A percentile compares a stretch with the other conserved stretches of the same genome.
Conservation (phyloP, 2,329 filamentous ascomycete species). For the Fusarium ambrosium region DNA sequence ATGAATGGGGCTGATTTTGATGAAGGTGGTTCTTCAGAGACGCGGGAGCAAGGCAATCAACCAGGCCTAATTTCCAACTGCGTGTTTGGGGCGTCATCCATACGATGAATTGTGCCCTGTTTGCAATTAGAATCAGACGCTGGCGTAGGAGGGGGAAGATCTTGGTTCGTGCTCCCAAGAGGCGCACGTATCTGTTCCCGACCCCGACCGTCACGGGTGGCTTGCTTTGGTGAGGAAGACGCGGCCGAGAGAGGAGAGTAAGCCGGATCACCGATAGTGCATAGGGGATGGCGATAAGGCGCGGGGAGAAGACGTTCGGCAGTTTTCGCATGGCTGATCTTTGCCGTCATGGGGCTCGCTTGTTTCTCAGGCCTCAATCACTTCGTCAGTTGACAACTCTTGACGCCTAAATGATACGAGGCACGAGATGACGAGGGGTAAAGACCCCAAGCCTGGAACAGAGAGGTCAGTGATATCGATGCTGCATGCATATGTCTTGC, state of each 20-base stretch:
- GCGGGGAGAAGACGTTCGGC: conserved; percentile 3
- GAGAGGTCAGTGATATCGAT: background rate
- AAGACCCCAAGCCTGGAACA: background rate
- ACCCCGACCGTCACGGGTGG: conserved; percentile 5
- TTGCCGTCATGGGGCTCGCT: conserved; percentile 15
- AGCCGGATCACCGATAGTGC: conserved; percentile 2
- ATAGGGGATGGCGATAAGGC: conserved; percentile 6
- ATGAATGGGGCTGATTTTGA: conserved; percentile 32
- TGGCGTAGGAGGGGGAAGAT: conserved; percentile 23
- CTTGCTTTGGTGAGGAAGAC: conserved; percentile 16
- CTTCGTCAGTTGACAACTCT: background rate
- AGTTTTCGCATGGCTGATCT: conserved; percentile 27
- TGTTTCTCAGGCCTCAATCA: conserved; percentile 12
- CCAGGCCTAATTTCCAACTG: conserved; percentile 25
- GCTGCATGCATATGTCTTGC: conserved; percentile 9
- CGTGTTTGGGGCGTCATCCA: conserved; percentile 25
- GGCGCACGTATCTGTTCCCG: conserved; percentile 12
- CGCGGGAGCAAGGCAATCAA: conserved; percentile 26
- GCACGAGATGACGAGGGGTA: background rate
- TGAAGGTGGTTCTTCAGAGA: conserved; percentile 26
- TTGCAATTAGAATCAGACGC: conserved; percentile 31
- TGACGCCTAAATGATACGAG: conserved; percentile 28
- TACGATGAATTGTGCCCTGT: conserved; percentile 18
- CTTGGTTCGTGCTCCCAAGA: conserved; percentile 22
- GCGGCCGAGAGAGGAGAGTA: conserved; percentile 14